Conservation (phyloP, 1,284 basidiomycete species). For the Tylopilus sp. region DNA sequence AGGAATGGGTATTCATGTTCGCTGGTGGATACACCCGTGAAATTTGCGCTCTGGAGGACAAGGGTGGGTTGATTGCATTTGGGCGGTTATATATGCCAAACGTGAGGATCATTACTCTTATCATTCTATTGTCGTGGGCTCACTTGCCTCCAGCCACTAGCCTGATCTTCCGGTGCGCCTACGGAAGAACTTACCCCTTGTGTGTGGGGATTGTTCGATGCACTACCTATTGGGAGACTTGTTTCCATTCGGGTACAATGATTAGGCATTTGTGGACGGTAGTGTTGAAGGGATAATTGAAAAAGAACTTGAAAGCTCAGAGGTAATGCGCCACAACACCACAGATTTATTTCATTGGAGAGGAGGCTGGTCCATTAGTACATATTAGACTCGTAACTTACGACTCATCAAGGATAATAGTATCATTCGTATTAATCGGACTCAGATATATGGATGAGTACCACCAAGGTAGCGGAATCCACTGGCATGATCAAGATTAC, state of each 20-base stretch:
- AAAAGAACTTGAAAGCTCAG: too few species aligned
- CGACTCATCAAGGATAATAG: too few species aligned
- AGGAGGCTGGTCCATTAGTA: too few species aligned
- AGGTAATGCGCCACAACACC: too few species aligned
- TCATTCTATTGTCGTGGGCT: too few species aligned
- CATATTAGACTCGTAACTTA: too few species aligned
- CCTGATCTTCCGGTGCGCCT: constrained; percentile 53
- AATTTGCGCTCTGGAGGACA: constrained; percentile 29
- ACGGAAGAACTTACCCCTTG: constrained; percentile 25
- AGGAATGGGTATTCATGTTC: constrained; percentile 52
- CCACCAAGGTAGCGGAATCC: too few species aligned
- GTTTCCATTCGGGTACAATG: constrained; percentile 34
- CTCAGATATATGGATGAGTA: too few species aligned
- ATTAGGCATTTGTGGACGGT: constrained; percentile 34
- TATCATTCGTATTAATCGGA: too few species aligned
- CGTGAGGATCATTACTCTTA: constrained; percentile 11
- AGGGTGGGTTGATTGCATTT: constrained; percentile 53
- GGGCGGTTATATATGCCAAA: constrained; percentile 49
- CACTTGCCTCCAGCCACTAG: constrained; percentile 32
- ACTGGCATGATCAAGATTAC: too few species aligned
- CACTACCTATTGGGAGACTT: constrained; percentile 10
- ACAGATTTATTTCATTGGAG: too few species aligned
- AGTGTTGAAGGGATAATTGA: neutral
- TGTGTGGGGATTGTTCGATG: constrained; percentile 19
- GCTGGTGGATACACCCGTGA: constrained; percentile 47